Percentiles rank a stretch among this genome's conserved stretches.
These are phyloP conservation scores for Onygena corvina DNA, from an alignment of 2,329 filamentous ascomycete genomes.

Conservation along the genomic window DNA sequence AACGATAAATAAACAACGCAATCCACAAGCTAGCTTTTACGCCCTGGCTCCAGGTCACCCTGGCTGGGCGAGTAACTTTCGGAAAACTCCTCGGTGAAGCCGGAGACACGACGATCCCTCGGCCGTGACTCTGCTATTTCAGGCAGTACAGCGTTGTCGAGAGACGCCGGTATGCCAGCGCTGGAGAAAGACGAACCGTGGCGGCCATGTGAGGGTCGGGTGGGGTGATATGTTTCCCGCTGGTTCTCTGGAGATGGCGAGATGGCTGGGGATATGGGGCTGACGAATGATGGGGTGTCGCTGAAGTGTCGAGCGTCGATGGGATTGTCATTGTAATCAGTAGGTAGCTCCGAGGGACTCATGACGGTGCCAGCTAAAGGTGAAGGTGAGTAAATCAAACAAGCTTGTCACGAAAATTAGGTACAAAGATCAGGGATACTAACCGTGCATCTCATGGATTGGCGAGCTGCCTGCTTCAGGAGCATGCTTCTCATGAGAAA, in stretches of 20 bases:
- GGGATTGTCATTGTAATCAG: slow-evolving; percentile 14
- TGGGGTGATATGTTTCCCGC: slow-evolving; percentile 4
- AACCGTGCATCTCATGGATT: slow-evolving; percentile 27
- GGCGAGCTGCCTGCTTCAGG: slow-evolving; percentile 20
- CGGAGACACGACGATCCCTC: slow-evolving; percentile 14
- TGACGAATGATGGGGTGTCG: slow-evolving; percentile 16
- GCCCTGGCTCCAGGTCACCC: slow-evolving; percentile 6
- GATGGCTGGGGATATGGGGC: slow-evolving; percentile 14
- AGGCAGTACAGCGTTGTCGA: slow-evolving; percentile 9
- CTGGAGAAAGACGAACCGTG: slow-evolving; percentile 16
- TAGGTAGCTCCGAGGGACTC: slow-evolving; percentile 13
- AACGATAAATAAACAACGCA: too few relatives aligned
- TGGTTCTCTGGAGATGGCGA: slow-evolving; percentile 13
- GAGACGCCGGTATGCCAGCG: slow-evolving; percentile 11
- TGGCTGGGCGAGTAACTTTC: slow-evolving; percentile 2
- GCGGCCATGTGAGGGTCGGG: slow-evolving; percentile 10
- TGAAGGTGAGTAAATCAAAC: neutral
- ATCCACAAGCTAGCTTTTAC: neutral
- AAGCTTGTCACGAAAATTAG: too few relatives aligned
- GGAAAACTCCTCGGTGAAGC: slow-evolving; percentile 15
- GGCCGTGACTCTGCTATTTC: slow-evolving; percentile 10
- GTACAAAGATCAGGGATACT: too few relatives aligned
- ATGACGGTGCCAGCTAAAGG: slow-evolving; percentile 9
- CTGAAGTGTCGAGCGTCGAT: slow-evolving; percentile 14
- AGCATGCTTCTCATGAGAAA: slow-evolving; percentile 13